A percentile compares a stretch with the other conserved stretches of the same genome.
phyloP scores from a whole-genome alignment of 2,329 filamentous ascomycete species.

The Neoscytalidium dimidiatum region DNA sequence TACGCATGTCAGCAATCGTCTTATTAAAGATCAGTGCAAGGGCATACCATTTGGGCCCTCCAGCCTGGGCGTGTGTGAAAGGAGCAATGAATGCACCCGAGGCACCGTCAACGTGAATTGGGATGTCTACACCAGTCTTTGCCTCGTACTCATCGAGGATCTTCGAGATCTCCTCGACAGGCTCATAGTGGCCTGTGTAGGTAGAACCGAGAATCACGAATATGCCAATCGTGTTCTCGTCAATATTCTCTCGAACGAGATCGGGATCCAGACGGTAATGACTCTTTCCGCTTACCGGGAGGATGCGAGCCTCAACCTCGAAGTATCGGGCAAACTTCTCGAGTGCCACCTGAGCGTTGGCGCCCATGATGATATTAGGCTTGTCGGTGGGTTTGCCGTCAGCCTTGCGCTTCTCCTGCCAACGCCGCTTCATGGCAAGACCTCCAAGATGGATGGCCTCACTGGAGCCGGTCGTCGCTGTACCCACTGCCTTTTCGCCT shows the following conservation, averaged over 20 bases:
- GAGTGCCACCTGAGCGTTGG: conserved; percentile 71
- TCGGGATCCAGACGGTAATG: conserved; percentile 64
- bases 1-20: conserved; percentile 9
- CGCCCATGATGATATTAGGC: conserved; percentile 75
- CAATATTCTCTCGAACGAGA: conserved; percentile 65
- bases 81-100: conserved; percentile 64
- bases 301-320: conserved; percentile 67
- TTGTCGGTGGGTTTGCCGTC: conserved; percentile 64
- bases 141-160: conserved; percentile 65
- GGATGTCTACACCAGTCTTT: conserved; percentile 64
- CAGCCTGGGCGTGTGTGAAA: conserved; percentile 58
- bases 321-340: conserved; percentile 76
- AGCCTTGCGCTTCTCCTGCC: conserved; percentile 64
- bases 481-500: conserved; percentile 65
- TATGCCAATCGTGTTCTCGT: conserved; percentile 77
- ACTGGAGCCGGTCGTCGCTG: conserved; percentile 70
- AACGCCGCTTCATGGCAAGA: conserved; percentile 73
- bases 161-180: conserved; percentile 67
- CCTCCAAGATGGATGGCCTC: conserved; percentile 72
- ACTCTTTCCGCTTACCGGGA: conserved; percentile 63
- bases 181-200: conserved; percentile 74
- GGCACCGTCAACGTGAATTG: conserved; percentile 66
- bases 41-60: conserved; percentile 58
- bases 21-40: too few relatives aligned
- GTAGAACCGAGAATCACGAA: conserved; percentile 73